A percentile compares a stretch with the other conserved stretches of the same genome.
phyloP scores from a whole-genome alignment of 2,329 filamentous ascomycete genomes.

The Penicillium sp. region DNA sequence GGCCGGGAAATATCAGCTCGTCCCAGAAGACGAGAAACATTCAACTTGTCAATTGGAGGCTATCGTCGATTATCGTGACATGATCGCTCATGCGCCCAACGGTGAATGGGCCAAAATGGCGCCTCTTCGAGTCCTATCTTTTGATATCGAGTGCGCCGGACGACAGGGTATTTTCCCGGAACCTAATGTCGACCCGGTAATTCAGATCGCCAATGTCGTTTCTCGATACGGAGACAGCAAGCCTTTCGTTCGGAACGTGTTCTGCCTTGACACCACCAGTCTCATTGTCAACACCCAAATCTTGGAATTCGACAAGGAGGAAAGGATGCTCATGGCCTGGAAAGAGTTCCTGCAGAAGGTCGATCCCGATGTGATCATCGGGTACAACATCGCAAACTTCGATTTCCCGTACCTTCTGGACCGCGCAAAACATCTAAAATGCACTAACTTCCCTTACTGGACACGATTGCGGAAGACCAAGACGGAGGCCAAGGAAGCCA shows the following conservation, averaged over 20 bases:
- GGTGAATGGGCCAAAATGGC: conserved; percentile 99
- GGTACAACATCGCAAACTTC: conserved; percentile 98
- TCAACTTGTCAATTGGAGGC: conserved; percentile 98
- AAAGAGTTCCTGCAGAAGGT: conserved; percentile 82
- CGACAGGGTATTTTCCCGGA: conserved; percentile 97
- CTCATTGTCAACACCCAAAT: conserved; percentile 93
- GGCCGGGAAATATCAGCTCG: conserved; percentile 65
- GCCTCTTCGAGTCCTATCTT: conserved; percentile 83
- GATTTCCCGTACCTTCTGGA: conserved; percentile 96
- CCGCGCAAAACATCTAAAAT: conserved; percentile 77
- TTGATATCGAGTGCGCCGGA: conserved; percentile 97
- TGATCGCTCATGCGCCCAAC: conserved; percentile 81
- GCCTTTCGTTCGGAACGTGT: conserved; percentile 93
- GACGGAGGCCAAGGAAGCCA: conserved; percentile 71
- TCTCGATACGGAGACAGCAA: conserved; percentile 93
- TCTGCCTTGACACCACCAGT: conserved; percentile 87
- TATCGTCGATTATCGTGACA: conserved; percentile 70
- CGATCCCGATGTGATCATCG: conserved; percentile 95
- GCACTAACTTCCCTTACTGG: conserved; percentile 78
- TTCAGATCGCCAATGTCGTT: conserved; percentile 96
- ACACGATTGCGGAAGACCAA: conserved; percentile 67
- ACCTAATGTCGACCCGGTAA: conserved; percentile 84
- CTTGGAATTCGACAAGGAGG: conserved; percentile 73
- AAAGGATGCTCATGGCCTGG: conserved; percentile 90
- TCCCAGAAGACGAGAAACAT: conserved; percentile 63